These are phyloP conservation scores for Penicillium brevicompactum DNA, from an alignment of 2,329 filamentous ascomycete species.

Conservation along the genomic window DNA sequence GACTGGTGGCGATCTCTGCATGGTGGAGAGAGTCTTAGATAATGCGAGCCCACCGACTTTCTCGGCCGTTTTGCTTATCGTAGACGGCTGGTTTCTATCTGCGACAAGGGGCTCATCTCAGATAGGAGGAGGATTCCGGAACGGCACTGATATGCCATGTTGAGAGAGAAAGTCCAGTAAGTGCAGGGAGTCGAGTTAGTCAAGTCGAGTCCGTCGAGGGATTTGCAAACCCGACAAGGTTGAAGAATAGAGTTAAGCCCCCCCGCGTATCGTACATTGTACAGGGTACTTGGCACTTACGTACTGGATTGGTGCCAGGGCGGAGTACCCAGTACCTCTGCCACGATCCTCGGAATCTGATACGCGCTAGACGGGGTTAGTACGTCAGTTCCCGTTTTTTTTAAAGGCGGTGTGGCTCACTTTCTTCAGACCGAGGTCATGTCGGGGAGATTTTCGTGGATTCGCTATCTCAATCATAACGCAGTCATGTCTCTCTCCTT, in stretches of 20 bases:
- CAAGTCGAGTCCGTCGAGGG: neutral
- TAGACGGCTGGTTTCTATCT: no score
- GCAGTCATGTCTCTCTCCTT: slow-evolving; percentile 42
- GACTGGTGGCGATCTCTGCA: slow-evolving; percentile 17
- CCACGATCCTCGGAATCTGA: no score
- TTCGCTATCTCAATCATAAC: neutral
- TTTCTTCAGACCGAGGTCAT: slow-evolving; percentile 1
- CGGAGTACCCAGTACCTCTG: slow-evolving; percentile 2
- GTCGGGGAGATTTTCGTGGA: slow-evolving; percentile 1
- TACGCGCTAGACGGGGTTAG: neutral
- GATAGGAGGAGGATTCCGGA: no score
- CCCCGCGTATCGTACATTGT: neutral
- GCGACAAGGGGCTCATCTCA: no score
- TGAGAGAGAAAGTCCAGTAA: neutral
- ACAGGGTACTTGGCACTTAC: slow-evolving; percentile 3
- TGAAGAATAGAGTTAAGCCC: neutral
- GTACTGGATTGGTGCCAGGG: neutral
- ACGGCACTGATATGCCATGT: no score
- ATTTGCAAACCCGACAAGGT: neutral
- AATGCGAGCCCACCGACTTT: slow-evolving; percentile 12
- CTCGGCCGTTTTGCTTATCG: neutral
- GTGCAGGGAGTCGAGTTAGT: neutral
- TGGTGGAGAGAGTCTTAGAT: slow-evolving; percentile 10
- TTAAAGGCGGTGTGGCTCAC: slow-evolving; percentile 2
- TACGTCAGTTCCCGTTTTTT: neutral